These are phyloP conservation scores for Digitaria exilis DNA, from an alignment of 202 grass and related monocot species.

Conservation along the genomic window DNA sequence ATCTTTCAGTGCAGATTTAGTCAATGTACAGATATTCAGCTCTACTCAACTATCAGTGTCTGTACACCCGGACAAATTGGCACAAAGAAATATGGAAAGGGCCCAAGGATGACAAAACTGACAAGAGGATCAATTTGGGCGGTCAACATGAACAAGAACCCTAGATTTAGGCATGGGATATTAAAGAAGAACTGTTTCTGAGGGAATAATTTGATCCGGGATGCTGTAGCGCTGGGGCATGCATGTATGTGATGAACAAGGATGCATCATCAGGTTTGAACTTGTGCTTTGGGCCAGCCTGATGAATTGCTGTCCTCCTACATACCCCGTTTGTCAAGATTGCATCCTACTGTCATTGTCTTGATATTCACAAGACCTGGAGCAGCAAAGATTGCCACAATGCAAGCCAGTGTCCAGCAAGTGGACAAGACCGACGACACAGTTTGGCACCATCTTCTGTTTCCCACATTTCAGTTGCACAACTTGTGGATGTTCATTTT, in stretches of 20 bases:
- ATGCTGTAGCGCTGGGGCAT: constrained; percentile 25
- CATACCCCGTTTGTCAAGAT: constrained; percentile 33
- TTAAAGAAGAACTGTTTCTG: constrained; percentile 41
- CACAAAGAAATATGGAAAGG: constrained; percentile 15
- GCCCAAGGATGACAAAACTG: constrained; percentile 34
- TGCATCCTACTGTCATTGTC: constrained; percentile 45
- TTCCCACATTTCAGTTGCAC: background rate
- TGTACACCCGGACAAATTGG: constrained; percentile 24
- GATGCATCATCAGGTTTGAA: constrained; percentile 24
- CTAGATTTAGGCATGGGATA: constrained; percentile 58
- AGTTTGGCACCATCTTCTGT: constrained; percentile 24
- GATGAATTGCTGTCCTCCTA: constrained; percentile 23
- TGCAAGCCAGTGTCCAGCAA: constrained; percentile 24
- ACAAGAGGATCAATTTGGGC: constrained; percentile 42
- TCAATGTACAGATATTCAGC: constrained; percentile 21
- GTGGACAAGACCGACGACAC: constrained; percentile 2
- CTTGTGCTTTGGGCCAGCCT: constrained; percentile 1
- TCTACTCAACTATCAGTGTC: constrained; percentile 35
- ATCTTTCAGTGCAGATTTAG: constrained; percentile 12
- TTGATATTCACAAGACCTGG: constrained; percentile 42
- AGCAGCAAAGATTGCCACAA: constrained; percentile 8
- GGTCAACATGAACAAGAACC: constrained; percentile 63
- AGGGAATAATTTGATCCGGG: constrained; percentile 39
- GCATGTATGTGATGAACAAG: constrained; percentile 35
- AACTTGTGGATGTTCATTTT: background rate